Evolutionary conservation across 2,329 filamentous ascomycete species (phyloP), one percentile per base, ranked within the genome.

Genomic region (Colletotrichum higginsianum): DNA sequence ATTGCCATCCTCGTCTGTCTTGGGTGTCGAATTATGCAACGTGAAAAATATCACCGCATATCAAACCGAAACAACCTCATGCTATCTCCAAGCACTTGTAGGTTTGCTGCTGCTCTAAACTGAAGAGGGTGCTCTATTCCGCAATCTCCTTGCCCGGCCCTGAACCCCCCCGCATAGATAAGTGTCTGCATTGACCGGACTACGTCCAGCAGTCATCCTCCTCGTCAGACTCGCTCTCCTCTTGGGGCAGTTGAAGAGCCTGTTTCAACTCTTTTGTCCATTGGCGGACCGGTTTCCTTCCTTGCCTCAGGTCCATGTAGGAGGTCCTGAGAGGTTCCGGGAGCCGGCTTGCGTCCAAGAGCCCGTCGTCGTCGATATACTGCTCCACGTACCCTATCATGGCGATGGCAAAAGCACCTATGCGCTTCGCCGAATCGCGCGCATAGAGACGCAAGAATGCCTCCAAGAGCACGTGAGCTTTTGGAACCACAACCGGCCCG

Each of bases 361-460:
- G 69, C 12, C 76, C 76, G 56, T 79, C 76, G 3, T 72, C 69
- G 50, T 77, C 75, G 23, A 79, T 73, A 62, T 78, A 77, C 53
- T 52, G 9, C 44, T 77, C 73, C 65, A 79, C 74, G 65, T 77
- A 78, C 0, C 21, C 67, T 46, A 78, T 74, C 77, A 77, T 77
- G 21, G 70, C 13, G 46, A 77, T 72, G 7, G 56, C 73, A 58
- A 77, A 75, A 4, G 52, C 60, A 35, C 77, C 75, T 9, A 74
- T 40, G 9, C 61, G 66, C 58, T 67, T 75, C 11, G 67, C 75
- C 3, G 38, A 56, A 58, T 78, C 75, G 26, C 75, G 77, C 3
- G 74, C 76, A 50, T 76, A 76, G 16, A 77, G 35, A 6, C 76
- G 75, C 58, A 79, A 57, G 44, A 74, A 76, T 15, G 75, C 76